Conservation (phyloP, 2,329 filamentous ascomycete species). For the Seiridium unicorne region DNA sequence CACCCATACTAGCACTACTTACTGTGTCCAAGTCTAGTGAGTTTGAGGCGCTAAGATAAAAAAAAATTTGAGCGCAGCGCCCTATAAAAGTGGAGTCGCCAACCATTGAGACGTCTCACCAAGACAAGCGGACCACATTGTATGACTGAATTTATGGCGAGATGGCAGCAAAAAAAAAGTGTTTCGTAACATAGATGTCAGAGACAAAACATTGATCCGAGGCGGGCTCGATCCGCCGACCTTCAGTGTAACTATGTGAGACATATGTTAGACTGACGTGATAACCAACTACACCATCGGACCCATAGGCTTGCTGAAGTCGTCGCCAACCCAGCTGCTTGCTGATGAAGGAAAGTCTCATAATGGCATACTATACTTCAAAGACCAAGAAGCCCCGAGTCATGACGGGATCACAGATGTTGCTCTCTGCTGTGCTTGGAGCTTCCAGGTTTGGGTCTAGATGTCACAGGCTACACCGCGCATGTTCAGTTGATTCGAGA, state of each 20-base stretch:
- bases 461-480: too few species aligned
- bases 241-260: background rate
- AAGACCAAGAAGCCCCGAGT: background rate
- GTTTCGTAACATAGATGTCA: too few species aligned
- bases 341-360: background rate
- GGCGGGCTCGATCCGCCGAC: constrained; percentile 7
- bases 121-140: too few species aligned
- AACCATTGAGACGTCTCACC: background rate
- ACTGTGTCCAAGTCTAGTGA: background rate
- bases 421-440: too few species aligned
- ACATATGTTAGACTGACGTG: constrained; percentile 3
- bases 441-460: too few species aligned
- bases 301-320: background rate
- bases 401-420: background rate
- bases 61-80: background rate
- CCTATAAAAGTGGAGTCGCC: background rate
- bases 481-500: too few species aligned
- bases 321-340: background rate
- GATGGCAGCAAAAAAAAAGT: too few species aligned
- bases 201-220: constrained; percentile 3
- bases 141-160: too few species aligned
- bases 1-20: too few species aligned
- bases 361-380: background rate
- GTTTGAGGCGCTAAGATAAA: background rate
- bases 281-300: constrained; percentile 8